Conservation (phyloP, 352 stramenopile genomes). For the Globisporangium emineosum region DNA sequence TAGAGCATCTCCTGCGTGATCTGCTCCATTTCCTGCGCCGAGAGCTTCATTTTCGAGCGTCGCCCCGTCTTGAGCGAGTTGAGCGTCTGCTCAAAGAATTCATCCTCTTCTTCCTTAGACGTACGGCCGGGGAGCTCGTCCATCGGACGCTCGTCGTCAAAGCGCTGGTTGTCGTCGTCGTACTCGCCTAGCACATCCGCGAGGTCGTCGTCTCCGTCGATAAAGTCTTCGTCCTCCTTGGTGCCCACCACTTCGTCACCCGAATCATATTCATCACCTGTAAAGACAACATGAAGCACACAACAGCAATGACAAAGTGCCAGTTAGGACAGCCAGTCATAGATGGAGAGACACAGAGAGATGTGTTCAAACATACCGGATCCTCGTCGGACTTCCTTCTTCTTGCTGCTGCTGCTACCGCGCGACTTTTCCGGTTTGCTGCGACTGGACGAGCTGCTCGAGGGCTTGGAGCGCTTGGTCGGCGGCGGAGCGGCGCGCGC, state of each 20-base stretch:
- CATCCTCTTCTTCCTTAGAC: conserved; percentile 43
- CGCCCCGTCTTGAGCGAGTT: conserved; percentile 84
- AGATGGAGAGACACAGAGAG: not conserved
- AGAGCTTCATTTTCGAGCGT: conserved; percentile 76
- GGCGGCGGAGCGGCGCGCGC: conserved; percentile 35
- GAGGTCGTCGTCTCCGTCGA: conserved; percentile 85
- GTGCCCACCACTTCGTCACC: conserved; percentile 67
- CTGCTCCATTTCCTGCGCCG: conserved; percentile 82
- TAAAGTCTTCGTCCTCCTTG: conserved; percentile 86
- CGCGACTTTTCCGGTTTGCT: conserved; percentile 13
- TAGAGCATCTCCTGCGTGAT: conserved; percentile 87
- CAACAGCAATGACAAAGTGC: not conserved
- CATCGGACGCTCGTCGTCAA: conserved; percentile 79
- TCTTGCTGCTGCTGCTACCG: conserved; percentile 2
- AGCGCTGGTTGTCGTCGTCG: conserved; percentile 66
- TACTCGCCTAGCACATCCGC: conserved; percentile 82
- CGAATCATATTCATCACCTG: conserved; percentile 83
- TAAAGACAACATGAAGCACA: not conserved
- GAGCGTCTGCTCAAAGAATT: conserved; percentile 80
- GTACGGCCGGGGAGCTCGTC: conserved; percentile 27
- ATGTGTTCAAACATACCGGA: no score
- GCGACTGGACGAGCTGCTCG: conserved; percentile 10
- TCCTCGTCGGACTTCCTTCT: conserved; percentile 11
- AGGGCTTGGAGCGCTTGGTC: conserved; percentile 46
- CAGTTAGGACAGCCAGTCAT: not conserved